Conservation (phyloP, 768 basidiomycete species). For the Kwoniella sp. region DNA sequence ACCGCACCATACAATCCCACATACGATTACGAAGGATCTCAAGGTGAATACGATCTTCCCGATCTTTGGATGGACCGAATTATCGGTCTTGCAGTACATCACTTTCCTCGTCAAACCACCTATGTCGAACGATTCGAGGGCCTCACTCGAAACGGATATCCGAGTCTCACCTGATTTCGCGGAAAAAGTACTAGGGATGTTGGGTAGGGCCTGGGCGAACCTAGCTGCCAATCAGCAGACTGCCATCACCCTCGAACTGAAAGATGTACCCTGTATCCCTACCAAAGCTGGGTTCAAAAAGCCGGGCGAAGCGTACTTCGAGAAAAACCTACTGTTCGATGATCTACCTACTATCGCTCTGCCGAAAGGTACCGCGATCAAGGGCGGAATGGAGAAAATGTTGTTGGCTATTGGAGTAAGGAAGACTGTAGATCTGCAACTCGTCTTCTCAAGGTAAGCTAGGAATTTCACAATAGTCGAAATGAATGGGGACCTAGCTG, state of each 20-base stretch:
- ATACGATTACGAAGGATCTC: constrained; percentile 63
- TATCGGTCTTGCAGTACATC: constrained; percentile 76
- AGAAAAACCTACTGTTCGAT: constrained; percentile 81
- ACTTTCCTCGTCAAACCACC: constrained; percentile 63
- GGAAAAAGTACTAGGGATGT: constrained; percentile 70
- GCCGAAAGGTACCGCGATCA: constrained; percentile 66
- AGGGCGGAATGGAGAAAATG: constrained; percentile 69
- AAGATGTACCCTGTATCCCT: constrained; percentile 66
- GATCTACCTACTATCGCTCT: constrained; percentile 80
- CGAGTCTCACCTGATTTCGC: constrained; percentile 70
- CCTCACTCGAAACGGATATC: constrained; percentile 64
- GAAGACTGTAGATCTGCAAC: constrained; percentile 86
- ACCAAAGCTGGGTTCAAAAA: constrained; percentile 72
- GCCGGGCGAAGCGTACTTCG: constrained; percentile 77
- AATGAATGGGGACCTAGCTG: constrained; percentile 19
- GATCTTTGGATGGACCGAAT: constrained; percentile 76
- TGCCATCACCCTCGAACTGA: constrained; percentile 61
- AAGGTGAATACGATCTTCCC: constrained; percentile 33
- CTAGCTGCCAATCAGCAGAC: constrained; percentile 61
- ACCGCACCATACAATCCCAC: constrained; percentile 71
- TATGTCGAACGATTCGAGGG: constrained; percentile 54
- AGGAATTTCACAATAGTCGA: neutral
- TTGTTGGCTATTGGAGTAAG: constrained; percentile 73
- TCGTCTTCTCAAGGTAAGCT: constrained; percentile 80
- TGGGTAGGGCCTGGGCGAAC: constrained; percentile 74